Base-by-base conservation (phyloP, 208 protist species). In the Wallacemonas collosoma region DNA sequence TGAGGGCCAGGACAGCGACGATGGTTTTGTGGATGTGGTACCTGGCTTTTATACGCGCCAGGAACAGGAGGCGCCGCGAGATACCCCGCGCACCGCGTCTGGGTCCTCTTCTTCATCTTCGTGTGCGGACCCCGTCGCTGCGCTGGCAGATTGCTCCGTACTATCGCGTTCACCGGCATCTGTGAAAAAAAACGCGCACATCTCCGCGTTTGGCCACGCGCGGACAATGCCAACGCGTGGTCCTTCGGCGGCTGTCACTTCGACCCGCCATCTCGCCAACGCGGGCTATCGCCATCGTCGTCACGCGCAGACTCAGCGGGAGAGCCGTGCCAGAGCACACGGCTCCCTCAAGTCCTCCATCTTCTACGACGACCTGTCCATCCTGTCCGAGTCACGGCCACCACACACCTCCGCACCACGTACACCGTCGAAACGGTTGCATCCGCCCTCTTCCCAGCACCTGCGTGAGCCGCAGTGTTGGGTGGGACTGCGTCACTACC, bases 401-500 rank as follows among this genome's bases (percentile, higher is more conserved):
- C 26, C 26, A 26, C 26, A 26, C 26, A 26, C 26, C 26, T 26
- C 26, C 26, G 26, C 26, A 26, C 26, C 26, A 26, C 26, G 26
- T 26, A 26, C 54, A 58, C 54, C 6, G 17, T 35, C n/a, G 54
- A 7, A 12, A 8, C n/a, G 1, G 15, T 58, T 1, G 54, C 54
- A 14, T 51, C 47, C 14, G 11, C 47, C 53, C 12, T 6, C 45
- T 12, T 56, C 51, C 6, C 51, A n/a, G 51, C 5, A n/a, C 5
- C 9, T 56, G 51, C 1, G 51, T 56, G 51, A 9, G 17, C 60
- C 60, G 17, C 60, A 65, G 17, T 65, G 60, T 35, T 65, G 60
- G 60, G 60, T 65, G 40, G 60, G 60, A 11, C 41, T 65, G 3
- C 60, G 50, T n/a, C 60, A 65, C 60, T 65, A 65, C 15, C 60